Conservation (phyloP, 306 rosid species). For the Pyrus betulifolia region DNA sequence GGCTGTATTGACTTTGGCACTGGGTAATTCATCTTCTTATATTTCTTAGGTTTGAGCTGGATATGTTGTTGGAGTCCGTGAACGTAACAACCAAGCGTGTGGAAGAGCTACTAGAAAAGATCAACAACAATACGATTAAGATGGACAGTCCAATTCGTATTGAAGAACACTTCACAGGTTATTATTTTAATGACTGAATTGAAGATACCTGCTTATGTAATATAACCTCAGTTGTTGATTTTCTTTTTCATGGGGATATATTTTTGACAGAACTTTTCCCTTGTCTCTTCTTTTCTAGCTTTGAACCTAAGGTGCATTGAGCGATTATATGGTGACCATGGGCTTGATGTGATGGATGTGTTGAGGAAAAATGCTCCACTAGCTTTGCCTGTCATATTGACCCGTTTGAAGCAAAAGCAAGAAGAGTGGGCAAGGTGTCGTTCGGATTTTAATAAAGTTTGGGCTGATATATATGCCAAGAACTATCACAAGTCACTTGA, state of each 20-base stretch:
- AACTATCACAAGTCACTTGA: slow-evolving; percentile 98
- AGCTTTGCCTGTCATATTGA: slow-evolving; percentile 90
- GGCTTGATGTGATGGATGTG: slow-evolving; percentile 95
- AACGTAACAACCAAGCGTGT: slow-evolving; percentile 83
- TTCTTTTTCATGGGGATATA: neutral
- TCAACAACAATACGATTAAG: slow-evolving; percentile 60
- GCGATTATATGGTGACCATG: slow-evolving; percentile 97
- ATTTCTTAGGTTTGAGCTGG: slow-evolving; percentile 85
- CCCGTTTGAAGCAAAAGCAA: slow-evolving; percentile 94
- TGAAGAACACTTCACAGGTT: slow-evolving; percentile 93
- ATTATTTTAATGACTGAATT: slow-evolving; percentile 18
- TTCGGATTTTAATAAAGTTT: slow-evolving; percentile 87
- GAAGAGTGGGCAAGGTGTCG: slow-evolving; percentile 98
- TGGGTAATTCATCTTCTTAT: slow-evolving; percentile 29
- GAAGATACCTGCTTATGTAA: slow-evolving; percentile 7
- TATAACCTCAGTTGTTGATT: slow-evolving; percentile 11
- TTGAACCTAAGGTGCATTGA: slow-evolving; percentile 90
- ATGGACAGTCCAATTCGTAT: slow-evolving; percentile 59
- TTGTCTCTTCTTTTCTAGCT: slow-evolving; percentile 36
- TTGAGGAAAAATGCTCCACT: slow-evolving; percentile 72
- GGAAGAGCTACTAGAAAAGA: slow-evolving; percentile 80
- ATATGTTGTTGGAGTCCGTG: slow-evolving; percentile 96
- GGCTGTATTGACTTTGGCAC: neutral
- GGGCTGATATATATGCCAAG: slow-evolving; percentile 97
- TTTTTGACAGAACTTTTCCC: slow-evolving; percentile 14